A percentile compares a stretch with the other conserved stretches of the same genome.
phyloP scores from a whole-genome alignment of 225 moss, liverwort and hornwort genomes.

The Ulota crispa region DNA sequence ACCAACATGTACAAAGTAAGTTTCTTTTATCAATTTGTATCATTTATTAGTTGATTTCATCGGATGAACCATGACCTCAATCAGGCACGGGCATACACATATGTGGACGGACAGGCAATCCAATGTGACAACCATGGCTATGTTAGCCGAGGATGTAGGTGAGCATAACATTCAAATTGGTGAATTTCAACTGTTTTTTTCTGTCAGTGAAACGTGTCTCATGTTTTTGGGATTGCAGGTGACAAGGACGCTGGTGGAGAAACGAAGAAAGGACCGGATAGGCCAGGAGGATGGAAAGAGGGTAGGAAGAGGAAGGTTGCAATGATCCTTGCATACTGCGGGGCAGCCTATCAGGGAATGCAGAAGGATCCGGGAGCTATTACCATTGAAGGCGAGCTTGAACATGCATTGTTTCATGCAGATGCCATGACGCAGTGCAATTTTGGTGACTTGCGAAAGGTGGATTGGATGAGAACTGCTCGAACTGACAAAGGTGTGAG shows the following conservation, averaged over 20 bases:
- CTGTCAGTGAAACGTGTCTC: background rate
- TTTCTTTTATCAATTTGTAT: too few relatives aligned
- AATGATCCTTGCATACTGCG: constrained; percentile 65
- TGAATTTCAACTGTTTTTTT: background rate
- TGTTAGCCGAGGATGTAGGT: background rate
- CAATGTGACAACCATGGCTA: too few relatives aligned
- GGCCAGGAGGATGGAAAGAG: constrained; percentile 36
- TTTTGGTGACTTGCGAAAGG: constrained; percentile 69
- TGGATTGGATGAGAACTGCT: constrained; percentile 90
- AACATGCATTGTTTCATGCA: constrained; percentile 72
- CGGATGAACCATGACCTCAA: too few relatives aligned
- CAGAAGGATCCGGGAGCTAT: constrained; percentile 77
- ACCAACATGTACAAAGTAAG: too few relatives aligned
- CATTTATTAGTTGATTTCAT: too few relatives aligned
- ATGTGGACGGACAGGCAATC: too few relatives aligned
- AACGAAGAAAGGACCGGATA: constrained; percentile 41
- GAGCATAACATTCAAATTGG: background rate
- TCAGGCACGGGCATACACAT: too few relatives aligned
- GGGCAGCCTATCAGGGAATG: constrained; percentile 75
- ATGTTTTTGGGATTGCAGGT: background rate
- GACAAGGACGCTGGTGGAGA: constrained; percentile 5
- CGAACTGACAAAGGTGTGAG: constrained; percentile 92
- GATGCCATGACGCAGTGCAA: constrained; percentile 71
- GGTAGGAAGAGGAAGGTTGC: constrained; percentile 71
- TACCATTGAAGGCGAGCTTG: constrained; percentile 78